Evolutionary conservation across 306 rosid species (phyloP), one percentile per base, ranked within the genome.

Genomic region (Medicago arabica): DNA sequence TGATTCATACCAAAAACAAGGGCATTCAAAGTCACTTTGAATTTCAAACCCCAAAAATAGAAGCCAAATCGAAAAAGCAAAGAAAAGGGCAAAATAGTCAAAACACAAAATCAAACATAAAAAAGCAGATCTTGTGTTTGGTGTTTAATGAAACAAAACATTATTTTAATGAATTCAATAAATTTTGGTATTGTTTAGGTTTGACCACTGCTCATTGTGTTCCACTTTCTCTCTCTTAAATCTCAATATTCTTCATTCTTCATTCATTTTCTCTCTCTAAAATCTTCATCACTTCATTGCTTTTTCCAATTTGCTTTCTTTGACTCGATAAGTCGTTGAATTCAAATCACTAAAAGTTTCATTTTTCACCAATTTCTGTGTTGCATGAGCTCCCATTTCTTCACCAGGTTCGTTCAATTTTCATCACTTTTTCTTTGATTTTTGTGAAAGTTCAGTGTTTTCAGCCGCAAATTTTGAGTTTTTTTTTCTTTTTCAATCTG

Each of bases 171-270:
- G 39, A 47, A 46, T 71, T 79, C 79, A 78, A 65, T 63, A 86
- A 89, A 85, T 86, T 82, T 84, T 81, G 80, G 73, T 75, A 81
- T 84, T 36, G 87, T 85, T 81, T 85, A 81, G 91, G 88, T 92
- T 94, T 94, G 97, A 94, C 97, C 87, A 80, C 54, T 90, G 96
- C 81, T 84, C 81, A 84, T 87, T 86, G 38, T 83, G 85, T 82
- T 86, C 85, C 84, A 55, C 3, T 78, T 41, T 71, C 69, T 51
- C 70, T 77, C 44, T 62, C 81, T 21, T 68, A 46, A 73, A 41
- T 64, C 16, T 57, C 50, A 67, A 69, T 77, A 79, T 71, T 89
- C 82, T 47, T 76, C 75, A 6, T 61, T 47, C 41, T 38, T 28
- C 38, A 28, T 28, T 46, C 60, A 34, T 13, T 46, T 15, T 75